These are phyloP conservation scores for Gyrodon lividus DNA, from an alignment of 768 basidiomycete genomes.

Conservation along the genomic window DNA sequence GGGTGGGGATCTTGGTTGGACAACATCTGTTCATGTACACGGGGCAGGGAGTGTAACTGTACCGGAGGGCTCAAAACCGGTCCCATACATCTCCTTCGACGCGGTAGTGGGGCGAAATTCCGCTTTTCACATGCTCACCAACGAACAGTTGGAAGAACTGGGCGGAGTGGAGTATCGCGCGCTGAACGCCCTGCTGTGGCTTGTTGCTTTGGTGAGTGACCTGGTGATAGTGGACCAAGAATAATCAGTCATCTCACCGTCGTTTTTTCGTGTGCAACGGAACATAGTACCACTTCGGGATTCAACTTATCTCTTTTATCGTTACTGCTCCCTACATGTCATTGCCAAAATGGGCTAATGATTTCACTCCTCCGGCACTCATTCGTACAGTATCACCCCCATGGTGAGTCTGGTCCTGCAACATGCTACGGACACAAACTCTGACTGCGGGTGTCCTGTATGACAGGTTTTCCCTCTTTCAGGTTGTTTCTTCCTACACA, in stretches of 20 bases:
- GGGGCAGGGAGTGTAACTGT: conserved; percentile 15
- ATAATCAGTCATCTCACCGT: background rate
- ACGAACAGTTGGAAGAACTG: conserved; percentile 85
- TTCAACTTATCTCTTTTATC: conserved; percentile 67
- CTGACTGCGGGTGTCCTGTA: background rate
- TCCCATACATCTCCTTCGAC: conserved; percentile 84
- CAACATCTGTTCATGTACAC: conserved; percentile 13
- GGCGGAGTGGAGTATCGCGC: conserved; percentile 94
- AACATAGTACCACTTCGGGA: conserved; percentile 71
- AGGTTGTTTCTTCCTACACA: conserved; percentile 82
- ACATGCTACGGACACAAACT: background rate
- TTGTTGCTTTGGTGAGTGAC: conserved; percentile 65
- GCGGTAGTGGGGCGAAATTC: conserved; percentile 85
- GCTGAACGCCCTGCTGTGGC: conserved; percentile 76
- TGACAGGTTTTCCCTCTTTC: conserved; percentile 79
- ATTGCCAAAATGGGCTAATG: conserved; percentile 51
- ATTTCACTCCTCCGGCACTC: conserved; percentile 61
- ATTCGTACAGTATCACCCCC: conserved; percentile 53
- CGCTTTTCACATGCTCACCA: conserved; percentile 61
- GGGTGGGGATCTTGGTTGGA: conserved; percentile 29
- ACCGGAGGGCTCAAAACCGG: conserved; percentile 46
- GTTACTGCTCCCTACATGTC: conserved; percentile 83
- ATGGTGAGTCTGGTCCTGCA: conserved; percentile 49
- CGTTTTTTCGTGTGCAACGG: background rate
- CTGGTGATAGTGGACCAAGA: background rate